Evolutionary conservation across 441 rosid species (phyloP), one percentile per base, ranked within the genome.

Genomic region (Melastoma candidum): DNA sequence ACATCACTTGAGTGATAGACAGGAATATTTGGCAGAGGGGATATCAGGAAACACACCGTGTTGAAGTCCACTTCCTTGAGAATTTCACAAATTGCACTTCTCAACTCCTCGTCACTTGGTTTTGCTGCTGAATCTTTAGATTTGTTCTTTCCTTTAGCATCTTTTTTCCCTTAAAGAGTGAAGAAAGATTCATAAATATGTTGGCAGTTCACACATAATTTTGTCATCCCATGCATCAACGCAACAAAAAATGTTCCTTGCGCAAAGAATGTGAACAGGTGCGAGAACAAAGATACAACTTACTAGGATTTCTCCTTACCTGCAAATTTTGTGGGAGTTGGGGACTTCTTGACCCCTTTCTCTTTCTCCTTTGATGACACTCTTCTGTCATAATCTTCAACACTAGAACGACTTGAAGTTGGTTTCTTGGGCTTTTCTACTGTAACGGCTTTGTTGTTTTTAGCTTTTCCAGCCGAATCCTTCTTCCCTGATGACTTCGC

Each of bases 41-140:
- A 14, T 52, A 44, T 44, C 32, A 50, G 41, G 45, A 11, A 10
- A 26, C 22, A 24, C 29, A n/a, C 97, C 63, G 95, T 92, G 63
- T 82, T 85, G 69, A 92, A 92, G 74, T 92, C 97, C 66, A 92
- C 95, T 59, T 74, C 80, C 66, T 79, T 82, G 9, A 92, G 84
- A 71, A 80, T 92, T 67, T 82, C 87, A 66, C 94, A 68, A 41
- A 82, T 82, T 45, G 90, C 87, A 68, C 68, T 73, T 68, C 92
- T 81, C 29, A 88, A 78, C 67, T 80, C 84, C 43, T 65, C 70
- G 65, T 82, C 80, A 49, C 66, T 71, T 47, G 85, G 95, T 47
- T 36, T 61, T 48, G 46, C 14, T 56, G 71, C 73, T 63, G 64
- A 71, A 56, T 68, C 83, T 61, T 72, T 74, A 57, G 68, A 65